Evolutionary conservation across 192 early-diverging fungal genomes (phyloP), one percentile per base, ranked within the genome.

Genomic region (Pilobolus umbonatus): DNA sequence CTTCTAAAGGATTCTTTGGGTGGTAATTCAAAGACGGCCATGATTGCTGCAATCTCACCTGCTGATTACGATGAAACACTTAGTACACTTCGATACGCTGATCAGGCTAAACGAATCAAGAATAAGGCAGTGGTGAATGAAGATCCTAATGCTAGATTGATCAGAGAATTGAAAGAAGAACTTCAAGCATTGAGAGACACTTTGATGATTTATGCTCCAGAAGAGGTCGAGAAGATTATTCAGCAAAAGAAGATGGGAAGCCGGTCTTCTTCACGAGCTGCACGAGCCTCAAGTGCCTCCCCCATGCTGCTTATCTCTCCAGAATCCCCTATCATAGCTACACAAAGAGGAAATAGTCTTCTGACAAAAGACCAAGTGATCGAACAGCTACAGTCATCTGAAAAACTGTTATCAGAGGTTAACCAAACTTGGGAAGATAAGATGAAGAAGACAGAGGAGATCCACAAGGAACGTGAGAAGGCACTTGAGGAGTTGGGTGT

Each of bases 91-190:
- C 80, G 91, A 34, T 93, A 90, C 60, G 88, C 86, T 1, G 86
- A 92, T 53, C 80, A 90, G 21, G 91, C 90, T 28, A 92, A 90
- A 63, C 79, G 75, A 39, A 89, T 93, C 58, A 76, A 88, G 59
- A 93, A 90, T 57, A 81, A 81, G 61, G 86, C 90, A 1, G 76
- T 85, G 0, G 81, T 93, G 36, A 93, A 93, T 64, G 90, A 93
- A 63, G 86, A 90, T 45, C 83, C 85, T 0, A 79, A 82, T 47
- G 75, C 74, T 22, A 78, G 72, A 36, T 55, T 88, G 6, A 79
- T 93, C 22, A 75, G 83, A 40, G 84, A 90, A 68, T 74, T 93
- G 14, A 79, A 86, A 65, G 79, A 84, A 19, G 90, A 93, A 66
- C 70, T 93, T 5, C 75, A 72, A 6, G 68, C 64, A 49, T 71